Percentiles rank a stretch among this genome's conserved stretches.
Evolutionary conservation across 345 rosid species (phyloP).

Genomic region (Citrus sp.): DNA sequence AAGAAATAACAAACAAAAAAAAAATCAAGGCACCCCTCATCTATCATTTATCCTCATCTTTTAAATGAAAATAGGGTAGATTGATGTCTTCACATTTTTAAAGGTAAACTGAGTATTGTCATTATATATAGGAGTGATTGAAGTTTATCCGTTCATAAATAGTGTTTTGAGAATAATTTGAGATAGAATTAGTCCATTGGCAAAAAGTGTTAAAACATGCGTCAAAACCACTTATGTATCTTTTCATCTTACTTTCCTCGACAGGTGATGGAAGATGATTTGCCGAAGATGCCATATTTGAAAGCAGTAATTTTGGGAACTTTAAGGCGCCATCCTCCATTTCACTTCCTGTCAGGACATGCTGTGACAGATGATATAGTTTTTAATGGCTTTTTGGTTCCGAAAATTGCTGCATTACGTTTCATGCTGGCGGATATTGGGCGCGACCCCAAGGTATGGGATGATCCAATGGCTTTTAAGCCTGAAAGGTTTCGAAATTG

Average conservation of each 20-base stretch:
- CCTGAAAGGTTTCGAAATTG: slow-evolving; percentile 2
- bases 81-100: too few relatives aligned
- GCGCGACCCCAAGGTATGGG: background rate
- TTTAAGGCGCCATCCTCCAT: slow-evolving; percentile 9
- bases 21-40: fast-evolving
- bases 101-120: too few relatives aligned
- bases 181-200: too few relatives aligned
- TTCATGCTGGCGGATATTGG: background rate
- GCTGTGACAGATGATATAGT: background rate
- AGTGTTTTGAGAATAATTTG: too few relatives aligned
- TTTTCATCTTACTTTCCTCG: too few relatives aligned
- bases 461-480: slow-evolving; percentile 4
- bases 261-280: background rate
- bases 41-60: too few relatives aligned
- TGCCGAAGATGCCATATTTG: slow-evolving; percentile 6
- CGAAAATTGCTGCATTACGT: background rate
- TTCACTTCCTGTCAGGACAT: background rate
- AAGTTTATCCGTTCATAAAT: too few relatives aligned
- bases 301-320: slow-evolving; percentile 2
- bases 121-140: too few relatives aligned
- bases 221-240: too few relatives aligned
- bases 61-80: too few relatives aligned
- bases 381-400: background rate
- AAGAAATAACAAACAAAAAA: too few relatives aligned
- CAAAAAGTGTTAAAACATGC: too few relatives aligned